Evolutionary conservation across 2,329 filamentous ascomycete genomes (phyloP).

Genomic region (Diplocarpon mali): DNA sequence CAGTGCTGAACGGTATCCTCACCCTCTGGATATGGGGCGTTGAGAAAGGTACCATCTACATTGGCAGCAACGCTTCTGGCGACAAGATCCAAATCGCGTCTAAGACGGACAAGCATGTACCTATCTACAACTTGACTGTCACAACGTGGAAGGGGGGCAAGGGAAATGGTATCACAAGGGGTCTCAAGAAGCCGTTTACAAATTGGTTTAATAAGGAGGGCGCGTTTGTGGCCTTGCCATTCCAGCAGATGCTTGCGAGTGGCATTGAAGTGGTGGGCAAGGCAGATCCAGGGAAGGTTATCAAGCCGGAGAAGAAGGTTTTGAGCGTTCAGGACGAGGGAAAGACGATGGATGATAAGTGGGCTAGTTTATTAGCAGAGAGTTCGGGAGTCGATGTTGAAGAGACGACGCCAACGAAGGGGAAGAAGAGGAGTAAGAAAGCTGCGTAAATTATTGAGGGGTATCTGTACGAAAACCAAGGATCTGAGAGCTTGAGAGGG

Average conservation of each 20-base stretch:
- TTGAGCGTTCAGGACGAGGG: constrained; percentile 10
- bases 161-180: constrained; percentile 7
- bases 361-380: constrained; percentile 24
- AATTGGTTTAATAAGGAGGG: constrained; percentile 68
- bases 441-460: background rate
- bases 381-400: constrained; percentile 15
- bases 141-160: constrained; percentile 30
- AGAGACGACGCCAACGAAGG: constrained; percentile 12
- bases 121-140: constrained; percentile 68
- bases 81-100: constrained; percentile 65
- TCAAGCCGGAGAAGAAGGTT: constrained; percentile 21
- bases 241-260: constrained; percentile 68
- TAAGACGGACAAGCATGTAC: constrained; percentile 66
- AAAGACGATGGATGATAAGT: constrained; percentile 24
- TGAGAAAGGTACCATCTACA: constrained; percentile 74
- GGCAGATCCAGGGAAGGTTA: constrained; percentile 50
- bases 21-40: constrained; percentile 78
- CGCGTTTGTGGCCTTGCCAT: constrained; percentile 61
- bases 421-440: constrained; percentile 26
- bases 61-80: constrained; percentile 53
- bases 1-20: constrained; percentile 63
- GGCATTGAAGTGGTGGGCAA: constrained; percentile 54
- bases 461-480: too few species aligned
- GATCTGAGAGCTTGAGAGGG: background rate
- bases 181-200: constrained; percentile 53